Evolutionary conservation across 1,139 yeast species (phyloP), one percentile per base, ranked within the genome.

Genomic region (Candida tetrigidarum): DNA sequence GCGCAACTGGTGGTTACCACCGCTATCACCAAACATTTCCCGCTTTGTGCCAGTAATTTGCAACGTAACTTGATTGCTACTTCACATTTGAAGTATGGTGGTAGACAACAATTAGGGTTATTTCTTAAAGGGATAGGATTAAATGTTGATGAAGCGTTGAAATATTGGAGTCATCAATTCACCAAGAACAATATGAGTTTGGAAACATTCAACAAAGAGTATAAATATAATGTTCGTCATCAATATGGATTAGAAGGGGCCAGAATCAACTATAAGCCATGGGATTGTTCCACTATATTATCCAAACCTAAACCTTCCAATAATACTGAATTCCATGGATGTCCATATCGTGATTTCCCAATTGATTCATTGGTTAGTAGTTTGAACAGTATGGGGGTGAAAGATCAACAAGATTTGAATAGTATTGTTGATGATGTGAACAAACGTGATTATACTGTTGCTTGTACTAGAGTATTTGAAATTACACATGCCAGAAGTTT

Each of bases 191-290:
- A 61, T 3, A 76, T 86, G 65, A 76, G 84, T 2, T 66, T 80
- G 45, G 97, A 91, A 49, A 82, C 82, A 54, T 92, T 91, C 67
- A 81, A 85, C 62, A 91, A 92, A 64, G 96, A 92, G 58, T 92
- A 93, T 69, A 75, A 81, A 48, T 93, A 93, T 71, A 89, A 88
- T 58, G 79, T 93, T 55, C 79, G 96, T 49, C 98, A 95, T 64
- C 79, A 78, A 52, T 93, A 93, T 62, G 99, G 98, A 42, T 72
- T 90, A 47, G 97, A 90, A 64, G 99, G 99, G 55, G 86, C 86
- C 11, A 71, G 97, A 50, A 86, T 82, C 56, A 87, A 90, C 57
- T 91, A 90, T 67, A 81, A 81, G 55, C 96, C 98, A 0, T 81
- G 86, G 85, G 87, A 85, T 58, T 93, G 97, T 70, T 80, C 82